Base-by-base conservation (phyloP, 257 asterid species). In the Solanum paucissectum region DNA sequence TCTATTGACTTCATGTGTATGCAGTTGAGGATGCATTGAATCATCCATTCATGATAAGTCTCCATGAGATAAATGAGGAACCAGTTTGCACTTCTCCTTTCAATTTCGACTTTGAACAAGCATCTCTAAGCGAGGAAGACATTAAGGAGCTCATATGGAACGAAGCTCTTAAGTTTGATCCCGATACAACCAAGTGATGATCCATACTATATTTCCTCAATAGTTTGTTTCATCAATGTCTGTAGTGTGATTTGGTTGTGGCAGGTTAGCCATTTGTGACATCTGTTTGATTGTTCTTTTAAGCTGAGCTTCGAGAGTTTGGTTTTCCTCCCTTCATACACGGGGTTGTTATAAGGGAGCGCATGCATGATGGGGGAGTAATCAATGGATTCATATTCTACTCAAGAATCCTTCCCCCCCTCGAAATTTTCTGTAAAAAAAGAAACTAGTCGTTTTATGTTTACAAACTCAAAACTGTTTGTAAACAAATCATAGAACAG, bases 81-180 rank as follows among this genome's bases (percentile, higher is more conserved):
- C 99, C 99, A 21, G 93, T 92, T 77, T 95, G 98, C 88, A 90
- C 95, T 40, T 91, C 96, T 89, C 97, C 98, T 7, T 95, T 94
- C 42, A 89, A 89, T 87, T 96, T 96, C 9, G 98, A 96, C 91
- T 96, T 96, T 37, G 99, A 96, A 87, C 98, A 94, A 86, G 86
- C 96, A 16, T 91, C 95, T 42, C 89, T 96, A 88, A 92, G 91
- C 9, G 99, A 96, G 92, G 98, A 96, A 25, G 98, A 96, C 83
- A 95, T 96, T 82, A 96, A 91, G 91, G 98, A 96, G 87, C 95
- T 96, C 83, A 95, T 96, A 90, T 93, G 97, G 98, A 92, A 49
- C 72, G 99, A 96, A 90, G 92, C 98, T 76, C 90, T 95, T 64
- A 92, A 91, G 84, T 94, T 93, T 93, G 94, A 93, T 89, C 96